Evolutionary conservation across 176 grass and related monocot species (phyloP).

Genomic region (Puccinellia tenuiflora): DNA sequence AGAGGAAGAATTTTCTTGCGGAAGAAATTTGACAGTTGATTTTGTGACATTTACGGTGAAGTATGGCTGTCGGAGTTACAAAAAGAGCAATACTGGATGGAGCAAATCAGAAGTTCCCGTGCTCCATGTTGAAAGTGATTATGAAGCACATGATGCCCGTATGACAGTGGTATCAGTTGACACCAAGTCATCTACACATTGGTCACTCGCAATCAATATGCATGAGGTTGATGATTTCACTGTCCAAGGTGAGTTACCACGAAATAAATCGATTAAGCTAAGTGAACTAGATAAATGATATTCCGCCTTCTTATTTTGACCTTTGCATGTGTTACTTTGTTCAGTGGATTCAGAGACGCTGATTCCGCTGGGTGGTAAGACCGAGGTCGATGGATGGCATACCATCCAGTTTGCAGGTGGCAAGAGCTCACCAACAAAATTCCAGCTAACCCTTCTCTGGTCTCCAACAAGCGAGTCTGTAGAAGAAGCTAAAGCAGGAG

Average conservation of each 20-base stretch:
- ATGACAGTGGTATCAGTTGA: slow-evolving; percentile 61
- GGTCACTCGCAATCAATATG: slow-evolving; percentile 81
- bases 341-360: slow-evolving; percentile 56
- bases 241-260: slow-evolving; percentile 44
- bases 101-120: slow-evolving; percentile 61
- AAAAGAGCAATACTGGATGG: slow-evolving; percentile 58
- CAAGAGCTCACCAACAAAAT: slow-evolving; percentile 75
- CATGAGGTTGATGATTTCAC: slow-evolving; percentile 72
- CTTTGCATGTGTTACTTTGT: not conserved
- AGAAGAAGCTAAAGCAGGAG: not conserved
- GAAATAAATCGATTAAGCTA: not conserved
- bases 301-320: slow-evolving; percentile 5
- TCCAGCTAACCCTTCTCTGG: slow-evolving; percentile 69
- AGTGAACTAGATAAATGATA: not conserved
- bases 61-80: slow-evolving; percentile 79
- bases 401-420: slow-evolving; percentile 88
- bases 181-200: slow-evolving; percentile 71
- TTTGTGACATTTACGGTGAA: slow-evolving; percentile 86
- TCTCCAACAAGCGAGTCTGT: not conserved
- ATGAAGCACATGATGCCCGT: slow-evolving; percentile 32
- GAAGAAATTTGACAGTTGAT: slow-evolving; percentile 56
- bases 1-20: slow-evolving; percentile 82
- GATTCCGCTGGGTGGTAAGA: slow-evolving; percentile 55
- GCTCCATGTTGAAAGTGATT: slow-evolving; percentile 80
- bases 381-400: slow-evolving; percentile 66